Base-by-base conservation (phyloP, 169 alveolate species). In the Plasmodium yoelii region DNA sequence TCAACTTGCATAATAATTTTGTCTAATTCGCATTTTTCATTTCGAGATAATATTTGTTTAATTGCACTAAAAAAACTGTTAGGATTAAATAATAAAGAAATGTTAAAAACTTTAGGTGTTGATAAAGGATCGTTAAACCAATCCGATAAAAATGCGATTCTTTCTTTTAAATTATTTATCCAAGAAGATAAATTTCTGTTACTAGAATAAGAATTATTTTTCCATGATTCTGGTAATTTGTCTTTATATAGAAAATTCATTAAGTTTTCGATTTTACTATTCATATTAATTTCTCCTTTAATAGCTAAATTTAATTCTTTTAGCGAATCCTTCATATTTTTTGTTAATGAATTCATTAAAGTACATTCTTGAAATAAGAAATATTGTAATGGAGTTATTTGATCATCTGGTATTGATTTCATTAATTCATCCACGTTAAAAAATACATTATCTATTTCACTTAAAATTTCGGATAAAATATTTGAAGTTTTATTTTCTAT, bases 51-150 rank as follows among this genome's bases (percentile, higher is more conserved):
- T 49, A 96, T 95, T 94, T 98, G 98, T 87, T 97, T 96, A 87
- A 98, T 97, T n/a, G 99, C 99, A 18, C 99, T 98, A 82, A 98
- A 95, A 95, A 97, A 98, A 44, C 99, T 97, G 88, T 97, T 96
- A 1, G 99, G 99, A 88, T 97, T 97, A 93, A 97, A 97, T 75
- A 98, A 92, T 93, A 98, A 95, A 49, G 98, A 94, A 39, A 98
- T 88, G 89, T 96, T 95, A 60, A 97, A 97, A 51, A 95, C 98
- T 94, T 95, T 97, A 15, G 99, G 99, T 67, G 96, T 94, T 26
- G 74, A 89, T 64, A 94, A 65, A 18, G 99, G 99, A 87, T 97
- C 98, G 60, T 96, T 97, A 92, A 95, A 97, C 97, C 98, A 98
- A 61, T 94, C 95, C 44, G 96, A 92, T 64, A 98, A 92, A 92